Evolutionary conservation across 352 stramenopile species (phyloP).

Genomic region (Phytophthora nicotianae): DNA sequence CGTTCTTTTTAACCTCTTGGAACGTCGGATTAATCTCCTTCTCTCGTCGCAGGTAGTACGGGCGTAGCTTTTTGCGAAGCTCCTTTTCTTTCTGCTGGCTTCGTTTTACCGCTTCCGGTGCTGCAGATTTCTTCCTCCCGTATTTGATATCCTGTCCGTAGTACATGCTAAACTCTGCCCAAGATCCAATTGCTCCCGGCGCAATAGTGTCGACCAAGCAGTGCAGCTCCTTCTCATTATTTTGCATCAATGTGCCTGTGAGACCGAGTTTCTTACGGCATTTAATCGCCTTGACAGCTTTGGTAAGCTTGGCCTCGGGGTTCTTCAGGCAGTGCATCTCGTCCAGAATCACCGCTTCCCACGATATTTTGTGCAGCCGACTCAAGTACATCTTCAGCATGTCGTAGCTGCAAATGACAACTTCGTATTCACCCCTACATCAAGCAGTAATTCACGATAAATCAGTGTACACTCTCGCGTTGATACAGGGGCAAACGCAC

Average conservation of each 20-base stretch:
- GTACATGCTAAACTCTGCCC: slow-evolving; percentile 74
- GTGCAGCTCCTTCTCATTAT: slow-evolving; percentile 86
- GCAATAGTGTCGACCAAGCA: slow-evolving; percentile 78
- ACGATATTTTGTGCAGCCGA: slow-evolving; percentile 84
- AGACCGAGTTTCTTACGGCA: slow-evolving; percentile 82
- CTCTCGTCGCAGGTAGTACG: slow-evolving; percentile 75
- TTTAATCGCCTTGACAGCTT: slow-evolving; percentile 70
- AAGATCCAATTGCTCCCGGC: slow-evolving; percentile 65
- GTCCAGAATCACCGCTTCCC: slow-evolving; percentile 96
- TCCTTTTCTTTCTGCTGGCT: slow-evolving; percentile 76
- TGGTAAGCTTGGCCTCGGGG: slow-evolving; percentile 92
- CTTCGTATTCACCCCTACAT: slow-evolving; percentile 71
- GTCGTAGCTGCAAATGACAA: slow-evolving; percentile 87
- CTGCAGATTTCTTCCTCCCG: slow-evolving; percentile 79
- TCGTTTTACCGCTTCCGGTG: slow-evolving; percentile 56
- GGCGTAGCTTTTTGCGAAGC: slow-evolving; percentile 55
- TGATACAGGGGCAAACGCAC: slow-evolving; percentile 23
- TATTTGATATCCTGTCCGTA: slow-evolving; percentile 88
- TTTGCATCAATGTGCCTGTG: slow-evolving; percentile 90
- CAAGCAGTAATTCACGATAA: slow-evolving; percentile 5
- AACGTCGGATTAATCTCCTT: slow-evolving; percentile 79
- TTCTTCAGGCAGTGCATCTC: slow-evolving; percentile 99
- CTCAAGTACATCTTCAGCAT: slow-evolving; percentile 91
- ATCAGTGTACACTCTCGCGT: background rate
- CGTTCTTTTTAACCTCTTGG: slow-evolving; percentile 71